phyloP scores from a whole-genome alignment of 2,329 filamentous ascomycete genomes.

The Parastagonospora nodorum region DNA sequence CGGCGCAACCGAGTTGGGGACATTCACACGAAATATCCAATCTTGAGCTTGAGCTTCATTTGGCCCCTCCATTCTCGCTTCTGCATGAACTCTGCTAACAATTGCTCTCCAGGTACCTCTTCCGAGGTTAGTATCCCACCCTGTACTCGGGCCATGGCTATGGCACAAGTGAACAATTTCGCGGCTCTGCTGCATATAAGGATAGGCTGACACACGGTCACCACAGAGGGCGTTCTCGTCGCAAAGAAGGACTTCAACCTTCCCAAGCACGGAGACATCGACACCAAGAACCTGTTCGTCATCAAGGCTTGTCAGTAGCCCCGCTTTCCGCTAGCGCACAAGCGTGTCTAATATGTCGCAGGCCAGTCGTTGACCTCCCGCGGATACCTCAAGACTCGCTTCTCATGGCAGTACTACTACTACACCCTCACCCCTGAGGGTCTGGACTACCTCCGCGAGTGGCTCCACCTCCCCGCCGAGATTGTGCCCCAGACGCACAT shows the following conservation, averaged over 20 bases:
- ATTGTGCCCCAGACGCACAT: slow-evolving; percentile 99
- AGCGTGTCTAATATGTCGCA: slow-evolving; percentile 20
- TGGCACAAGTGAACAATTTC: slow-evolving; percentile 42
- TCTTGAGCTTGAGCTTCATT: slow-evolving; percentile 34
- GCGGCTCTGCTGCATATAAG: slow-evolving; percentile 43
- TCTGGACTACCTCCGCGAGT: slow-evolving; percentile 99
- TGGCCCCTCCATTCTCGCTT: slow-evolving; percentile 4
- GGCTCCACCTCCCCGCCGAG: slow-evolving; percentile 99
- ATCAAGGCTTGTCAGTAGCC: slow-evolving; percentile 79
- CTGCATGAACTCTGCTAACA: slow-evolving; percentile 31
- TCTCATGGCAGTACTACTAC: slow-evolving; percentile 82
- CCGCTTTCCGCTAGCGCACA: neutral
- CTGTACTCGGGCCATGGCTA: slow-evolving; percentile 43
- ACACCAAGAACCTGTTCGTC: slow-evolving; percentile 99
- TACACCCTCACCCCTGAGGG: slow-evolving; percentile 99
- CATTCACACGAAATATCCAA: slow-evolving; percentile 36
- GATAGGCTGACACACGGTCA: slow-evolving; percentile 52
- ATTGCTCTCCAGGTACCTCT: slow-evolving; percentile 43
- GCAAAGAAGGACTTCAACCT: slow-evolving; percentile 99
- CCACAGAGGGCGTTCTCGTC: slow-evolving; percentile 79
- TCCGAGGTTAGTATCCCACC: slow-evolving; percentile 48
- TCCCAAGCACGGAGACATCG: slow-evolving; percentile 95
- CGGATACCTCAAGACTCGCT: slow-evolving; percentile 99
- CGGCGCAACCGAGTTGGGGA: slow-evolving; percentile 31
- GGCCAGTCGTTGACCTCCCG: slow-evolving; percentile 94